Evolutionary conservation across 345 rosid species (phyloP).

Genomic region (Citrus sp.): DNA sequence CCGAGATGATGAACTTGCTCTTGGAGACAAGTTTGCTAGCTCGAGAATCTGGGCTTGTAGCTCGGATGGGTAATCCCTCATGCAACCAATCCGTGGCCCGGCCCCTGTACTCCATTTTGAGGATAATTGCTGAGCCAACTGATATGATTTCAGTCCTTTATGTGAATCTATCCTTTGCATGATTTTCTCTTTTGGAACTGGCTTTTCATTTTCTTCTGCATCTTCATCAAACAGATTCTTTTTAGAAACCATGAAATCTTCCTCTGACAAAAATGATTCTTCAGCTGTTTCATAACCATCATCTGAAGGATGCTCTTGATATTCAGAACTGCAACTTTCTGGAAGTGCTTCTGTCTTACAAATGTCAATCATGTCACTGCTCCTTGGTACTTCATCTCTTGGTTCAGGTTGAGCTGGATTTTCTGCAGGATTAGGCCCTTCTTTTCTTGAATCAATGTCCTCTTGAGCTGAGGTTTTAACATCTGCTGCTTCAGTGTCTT

Average conservation of each 20-base stretch:
- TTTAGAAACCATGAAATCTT: slow-evolving; percentile 64
- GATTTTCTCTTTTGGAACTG: slow-evolving; percentile 67
- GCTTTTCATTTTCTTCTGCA: slow-evolving; percentile 47
- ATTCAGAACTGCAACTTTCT: slow-evolving; percentile 9
- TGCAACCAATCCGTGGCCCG: slow-evolving; percentile 91
- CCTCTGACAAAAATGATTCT: slow-evolving; percentile 59
- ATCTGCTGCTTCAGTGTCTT: slow-evolving; percentile 22
- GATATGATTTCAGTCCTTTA: slow-evolving; percentile 63
- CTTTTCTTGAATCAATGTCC: slow-evolving; percentile 16
- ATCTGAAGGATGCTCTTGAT: slow-evolving; percentile 29
- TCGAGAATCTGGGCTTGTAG: slow-evolving; percentile 71
- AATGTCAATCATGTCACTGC: slow-evolving; percentile 13
- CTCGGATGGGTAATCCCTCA: slow-evolving; percentile 92
- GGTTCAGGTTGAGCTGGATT: slow-evolving; percentile 18
- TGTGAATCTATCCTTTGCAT: slow-evolving; percentile 76
- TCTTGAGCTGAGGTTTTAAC: slow-evolving; percentile 12
- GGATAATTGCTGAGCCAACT: slow-evolving; percentile 70
- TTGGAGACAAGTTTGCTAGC: slow-evolving; percentile 70
- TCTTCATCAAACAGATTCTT: slow-evolving; percentile 59
- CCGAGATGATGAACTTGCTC: slow-evolving; percentile 26
- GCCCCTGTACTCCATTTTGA: slow-evolving; percentile 90
- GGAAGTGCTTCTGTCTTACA: slow-evolving; percentile 18
- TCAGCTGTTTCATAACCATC: slow-evolving; percentile 80
- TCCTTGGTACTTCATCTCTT: slow-evolving; percentile 34
- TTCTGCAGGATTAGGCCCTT: slow-evolving; percentile 9